Evolutionary conservation across 1,139 yeast genomes (phyloP).

Genomic region (Geotrichum candidum): DNA sequence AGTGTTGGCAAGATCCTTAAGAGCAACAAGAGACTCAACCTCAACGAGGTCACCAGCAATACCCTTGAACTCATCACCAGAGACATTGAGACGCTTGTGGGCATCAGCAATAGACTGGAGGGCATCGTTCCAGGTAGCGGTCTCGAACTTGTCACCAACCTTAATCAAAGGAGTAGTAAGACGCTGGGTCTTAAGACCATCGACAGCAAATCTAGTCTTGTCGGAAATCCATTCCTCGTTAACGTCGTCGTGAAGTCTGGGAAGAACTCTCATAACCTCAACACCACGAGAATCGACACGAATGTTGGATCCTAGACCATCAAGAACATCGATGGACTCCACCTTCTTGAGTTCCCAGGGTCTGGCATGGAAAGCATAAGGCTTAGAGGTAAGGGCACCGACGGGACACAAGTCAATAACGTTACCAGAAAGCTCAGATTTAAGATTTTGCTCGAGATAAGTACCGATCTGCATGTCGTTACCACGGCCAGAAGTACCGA

Average conservation of each 20-base stretch:
- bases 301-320: constrained; percentile 76
- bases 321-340: constrained; percentile 80
- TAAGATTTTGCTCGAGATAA: constrained; percentile 76
- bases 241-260: constrained; percentile 78
- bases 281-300: constrained; percentile 84
- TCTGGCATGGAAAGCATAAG: constrained; percentile 85
- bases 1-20: constrained; percentile 71
- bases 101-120: constrained; percentile 65
- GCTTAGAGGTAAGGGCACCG: constrained; percentile 86
- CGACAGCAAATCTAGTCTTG: constrained; percentile 80
- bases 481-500: constrained; percentile 87
- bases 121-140: constrained; percentile 88
- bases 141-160: constrained; percentile 63
- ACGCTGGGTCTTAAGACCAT: constrained; percentile 82
- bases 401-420: constrained; percentile 88
- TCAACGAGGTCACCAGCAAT: constrained; percentile 78
- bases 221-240: constrained; percentile 93
- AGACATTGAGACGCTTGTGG: constrained; percentile 51
- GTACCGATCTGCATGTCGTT: constrained; percentile 91
- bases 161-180: constrained; percentile 75
- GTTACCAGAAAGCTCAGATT: constrained; percentile 83
- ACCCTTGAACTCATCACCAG: constrained; percentile 71
- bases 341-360: constrained; percentile 94
- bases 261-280: constrained; percentile 83
- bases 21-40: constrained; percentile 75